These are phyloP conservation scores for Penicillium pulvis DNA, from an alignment of 495 filamentous ascomycete genomes.

Conservation along the genomic window DNA sequence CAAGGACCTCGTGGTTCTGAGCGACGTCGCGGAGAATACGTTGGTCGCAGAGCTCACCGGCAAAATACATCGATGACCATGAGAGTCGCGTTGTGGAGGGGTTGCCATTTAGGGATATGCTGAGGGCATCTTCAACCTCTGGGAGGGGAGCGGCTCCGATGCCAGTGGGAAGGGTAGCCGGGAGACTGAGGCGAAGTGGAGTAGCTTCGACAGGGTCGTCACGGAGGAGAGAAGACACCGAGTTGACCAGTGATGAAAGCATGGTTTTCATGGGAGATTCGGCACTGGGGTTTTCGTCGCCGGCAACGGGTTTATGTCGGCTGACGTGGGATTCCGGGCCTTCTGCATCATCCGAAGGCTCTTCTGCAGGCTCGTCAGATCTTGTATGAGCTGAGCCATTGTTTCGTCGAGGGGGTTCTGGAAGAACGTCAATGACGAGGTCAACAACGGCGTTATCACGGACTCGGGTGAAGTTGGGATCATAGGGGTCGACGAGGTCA, in stretches of 20 bases:
- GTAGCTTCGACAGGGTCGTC: slow-evolving; percentile 38
- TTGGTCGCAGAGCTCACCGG: slow-evolving; percentile 65
- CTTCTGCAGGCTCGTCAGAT: slow-evolving; percentile 31
- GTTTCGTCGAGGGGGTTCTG: slow-evolving; percentile 41
- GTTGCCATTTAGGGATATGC: slow-evolving; percentile 41
- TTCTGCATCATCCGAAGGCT: slow-evolving; percentile 22
- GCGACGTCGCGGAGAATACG: slow-evolving; percentile 61
- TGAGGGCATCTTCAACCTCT: slow-evolving; percentile 59
- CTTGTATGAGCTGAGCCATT: slow-evolving; percentile 41
- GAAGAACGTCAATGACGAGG: slow-evolving; percentile 62
- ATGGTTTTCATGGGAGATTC: slow-evolving; percentile 50
- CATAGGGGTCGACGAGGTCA: slow-evolving; percentile 67
- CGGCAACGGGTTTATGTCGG: slow-evolving; percentile 22
- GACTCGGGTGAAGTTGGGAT: slow-evolving; percentile 81
- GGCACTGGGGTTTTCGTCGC: slow-evolving; percentile 28
- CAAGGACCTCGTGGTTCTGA: slow-evolving; percentile 73
- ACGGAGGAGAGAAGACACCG: slow-evolving; percentile 57
- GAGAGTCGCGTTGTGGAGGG: slow-evolving; percentile 50
- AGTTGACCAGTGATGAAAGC: slow-evolving; percentile 59
- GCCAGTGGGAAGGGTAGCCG: slow-evolving; percentile 74
- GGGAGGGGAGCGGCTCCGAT: slow-evolving; percentile 75
- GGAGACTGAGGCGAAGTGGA: slow-evolving; percentile 50
- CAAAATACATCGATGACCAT: slow-evolving; percentile 73
- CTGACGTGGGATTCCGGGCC: slow-evolving; percentile 18
- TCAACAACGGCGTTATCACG: slow-evolving; percentile 73